Evolutionary conservation across 2,329 filamentous ascomycete genomes (phyloP), one percentile per base, ranked within the genome.

Genomic region (Aciculosporium take): DNA sequence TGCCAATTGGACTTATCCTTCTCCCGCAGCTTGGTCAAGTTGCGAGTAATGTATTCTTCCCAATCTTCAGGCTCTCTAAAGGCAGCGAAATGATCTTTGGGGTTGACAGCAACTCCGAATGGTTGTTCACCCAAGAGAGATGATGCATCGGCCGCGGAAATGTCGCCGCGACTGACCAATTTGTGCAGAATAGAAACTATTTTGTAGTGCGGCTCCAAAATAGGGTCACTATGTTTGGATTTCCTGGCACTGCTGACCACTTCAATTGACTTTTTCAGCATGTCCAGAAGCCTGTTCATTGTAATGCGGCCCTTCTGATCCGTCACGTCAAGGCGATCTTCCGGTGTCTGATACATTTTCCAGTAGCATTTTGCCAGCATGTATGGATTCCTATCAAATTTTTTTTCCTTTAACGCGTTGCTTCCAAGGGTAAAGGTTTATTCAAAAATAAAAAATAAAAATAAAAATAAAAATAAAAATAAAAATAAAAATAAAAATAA

Each of bases 1-100:
- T 95, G 88, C 88, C 88, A 95, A 52, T 91, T 89, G 1, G 84
- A 83, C 65, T 94, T 93, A 61, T 95, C 88, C 46, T 86, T 86
- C 37, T 77, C 74, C 10, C 69, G 68, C 8, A 78, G 55, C 40
- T 66, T 66, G 7, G 61, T 61, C 31, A 78, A 53, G 35, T 64
- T 71, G 37, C 64, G 63, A 30, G 75, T 68, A 5, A 76, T 60
- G 38, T 71, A 74, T 27, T 64, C 62, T 36, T 75, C 68, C 73
- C 74, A 69, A 61, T 76, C 73, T 50, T 84, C 84, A 1, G 59
- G 56, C 39, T 62, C 57, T 1, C 54, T 51, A 37, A 64, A 63
- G 12, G 54, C 52, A 5, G 55, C 56, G 43, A 55, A 61, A 23
- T 53, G 48, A 30, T 63, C 60, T 27, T 61, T 56, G 0, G 56